Base-by-base conservation (phyloP, 2,329 filamentous ascomycete genomes). In the Venturia asperata region DNA sequence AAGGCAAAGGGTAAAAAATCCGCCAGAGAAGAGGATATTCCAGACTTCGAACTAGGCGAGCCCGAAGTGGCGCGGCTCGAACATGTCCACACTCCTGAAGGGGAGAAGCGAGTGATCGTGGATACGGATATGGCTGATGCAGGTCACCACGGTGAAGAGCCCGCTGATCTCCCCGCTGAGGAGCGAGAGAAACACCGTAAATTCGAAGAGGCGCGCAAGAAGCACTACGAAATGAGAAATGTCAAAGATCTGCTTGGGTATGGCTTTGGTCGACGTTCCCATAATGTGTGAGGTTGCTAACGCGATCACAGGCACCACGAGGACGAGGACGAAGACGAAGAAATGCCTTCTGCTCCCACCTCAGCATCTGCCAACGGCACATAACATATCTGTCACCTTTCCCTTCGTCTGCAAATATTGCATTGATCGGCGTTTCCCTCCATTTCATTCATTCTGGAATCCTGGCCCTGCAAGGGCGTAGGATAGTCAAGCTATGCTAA, bases 161-260 rank as follows among this genome's bases (percentile, higher is more conserved):
- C 86, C 56, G 83, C 72, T 24, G 73, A 77, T 62, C 77, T 80
- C 71, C 77, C 78, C 5, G 75, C 78, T 52, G 91, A 96, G 75
- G 92, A 96, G 74, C 82, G 81, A 68, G 91, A 94, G 80, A 97
- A 97, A 81, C 94, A 99, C 77, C 85, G 84, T 73, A 86, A 89
- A 74, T 99, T 99, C 75, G 92, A 97, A 79, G 83, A 90, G 78
- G 83, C 91, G 81, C 85, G 94, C 73, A 97, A 94, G 86, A 93
- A 87, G 80, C 94, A 99, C 77, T 99, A 99, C 77, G 94, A 99
- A 82, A 99, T 99, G 94, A 91, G 86, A 79, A 89, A 94, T 73
- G 92, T 97, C 66, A 96, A 94, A 72, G 85, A 87, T 72, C 78
- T 97, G 64, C 84, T 99, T 69, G 92, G 91, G 86, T 88, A 76